Evolutionary conservation across 2,329 filamentous ascomycete species (phyloP), one percentile per base, ranked within the genome.

Genomic region (Ilyonectria robusta): DNA sequence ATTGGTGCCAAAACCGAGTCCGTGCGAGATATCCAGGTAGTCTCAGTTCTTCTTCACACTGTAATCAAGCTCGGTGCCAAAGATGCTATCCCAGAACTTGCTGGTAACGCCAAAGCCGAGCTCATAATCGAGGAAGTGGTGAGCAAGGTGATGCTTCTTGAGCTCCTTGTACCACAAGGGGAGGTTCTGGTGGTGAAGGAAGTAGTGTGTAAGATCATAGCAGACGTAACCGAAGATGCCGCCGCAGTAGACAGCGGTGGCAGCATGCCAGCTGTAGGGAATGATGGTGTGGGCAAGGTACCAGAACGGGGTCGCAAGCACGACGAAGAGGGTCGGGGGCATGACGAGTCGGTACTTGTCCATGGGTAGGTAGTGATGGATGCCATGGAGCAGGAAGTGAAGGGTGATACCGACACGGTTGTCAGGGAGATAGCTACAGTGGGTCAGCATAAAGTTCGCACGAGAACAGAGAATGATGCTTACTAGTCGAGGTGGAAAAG

Each of bases 341-440:
- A 99, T 98, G 71, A 99, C 96, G 10, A 99, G 91, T 67, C 96
- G 92, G 76, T 97, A 95, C 78, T 92, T 95, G 84, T 99, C 96
- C 96, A 99, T 98, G n/a, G 96, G 96, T 5, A 99, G 88, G 82
- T 98, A 99, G 82, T 99, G 96, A 79, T 99, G 96, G 70, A 99
- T 94, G 70, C 96, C 96, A 76, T 99, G 96, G 29, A 99, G 92
- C 46, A 98, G 84, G 83, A 99, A 99, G 80, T 99, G 96, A 21
- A 92, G 75, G 0, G 94, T 97, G 66, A 99, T 85, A 70, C 89
- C 92, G n/a, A 93, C 91, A 62, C 94, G 89, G 80, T 98, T 97
- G 79, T 99, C 94, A 0, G 96, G 96, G 11, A 99, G 91, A 78
- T 91, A 94, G 54, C 94, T 97, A 23, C 60, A 17, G 48, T 11